Evolutionary conservation across 2,329 filamentous ascomycete genomes (phyloP), one percentile per base, ranked within the genome.

Genomic region (Sporothrix phasma): DNA sequence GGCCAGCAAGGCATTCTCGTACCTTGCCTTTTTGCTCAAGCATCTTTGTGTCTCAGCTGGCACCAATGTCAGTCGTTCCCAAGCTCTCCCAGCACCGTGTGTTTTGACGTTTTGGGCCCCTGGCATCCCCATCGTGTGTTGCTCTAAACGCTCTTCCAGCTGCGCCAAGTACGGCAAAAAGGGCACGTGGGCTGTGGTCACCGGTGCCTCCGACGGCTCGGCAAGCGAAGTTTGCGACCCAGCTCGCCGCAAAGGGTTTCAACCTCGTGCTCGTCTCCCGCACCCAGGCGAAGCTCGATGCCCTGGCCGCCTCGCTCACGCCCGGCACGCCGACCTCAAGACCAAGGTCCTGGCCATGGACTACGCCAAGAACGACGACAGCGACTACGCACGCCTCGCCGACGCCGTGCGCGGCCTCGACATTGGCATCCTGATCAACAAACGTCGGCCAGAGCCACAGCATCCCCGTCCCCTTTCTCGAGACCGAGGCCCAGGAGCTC

Each of bases 261-360:
- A 97, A 97, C 77, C 81, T 97, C 70, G 80, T 99, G 67, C 90
- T 99, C 70, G 88, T 99, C 67, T 97, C 94, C 53, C 92, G 95
- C 71, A 97, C 95, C n/a, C 83, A 89, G 69, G 90, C 90, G 46
- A 99, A 99, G 78, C 87, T 99, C 69, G 84, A 90, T 63, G 76
- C 84, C 1, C 83, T 99, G 60, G 85, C 90, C 49, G 76, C 83
- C 39, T 89, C 96, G 69, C 88, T 99, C 71, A 81, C 86, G 70
- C 82, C 68, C 88, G 89, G 73, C 86, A 88, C 79, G 78, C 83
- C 65, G 73, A 76, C 34, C 78, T 93, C 46, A 77, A 92, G 74
- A 88, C 88, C 70, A 92, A 92, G 79, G 85, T 84, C 15, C 78
- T 96, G 37, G 86, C 92, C 31, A 97, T 99, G 90, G 94, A 99